These are phyloP conservation scores for Alternaria gaisen DNA, from an alignment of 2,329 filamentous ascomycete species.

Conservation along the genomic window DNA sequence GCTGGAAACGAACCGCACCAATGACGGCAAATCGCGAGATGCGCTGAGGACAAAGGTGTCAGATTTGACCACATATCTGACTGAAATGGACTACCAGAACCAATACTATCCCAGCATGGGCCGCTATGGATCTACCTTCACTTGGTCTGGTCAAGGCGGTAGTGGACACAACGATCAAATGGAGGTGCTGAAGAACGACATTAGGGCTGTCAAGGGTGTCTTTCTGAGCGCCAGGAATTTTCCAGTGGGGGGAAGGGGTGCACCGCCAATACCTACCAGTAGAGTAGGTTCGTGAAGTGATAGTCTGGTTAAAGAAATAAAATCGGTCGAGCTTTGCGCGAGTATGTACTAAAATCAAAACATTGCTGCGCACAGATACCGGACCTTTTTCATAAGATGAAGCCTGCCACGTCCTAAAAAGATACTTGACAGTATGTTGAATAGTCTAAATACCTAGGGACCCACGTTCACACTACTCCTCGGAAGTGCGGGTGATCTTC, in stretches of 20 bases:
- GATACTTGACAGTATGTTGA: not conserved
- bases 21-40: conserved; percentile 61
- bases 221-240: conserved; percentile 79
- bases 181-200: conserved; percentile 75
- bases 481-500: conserved; percentile 5
- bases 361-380: not conserved
- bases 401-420: not conserved
- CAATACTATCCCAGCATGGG: conserved; percentile 55
- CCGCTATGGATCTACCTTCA: conserved; percentile 32
- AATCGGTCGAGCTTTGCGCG: not conserved
- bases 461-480: conserved; percentile 1
- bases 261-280: conserved; percentile 30
- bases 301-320: not conserved
- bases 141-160: conserved; percentile 53
- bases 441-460: not conserved
- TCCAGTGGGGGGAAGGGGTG: conserved; percentile 49
- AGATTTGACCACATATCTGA: conserved; percentile 71
- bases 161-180: conserved; percentile 73
- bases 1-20: conserved; percentile 59
- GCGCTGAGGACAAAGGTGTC: conserved; percentile 59
- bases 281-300: conserved; percentile 26
- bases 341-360: not conserved
- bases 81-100: conserved; percentile 51
- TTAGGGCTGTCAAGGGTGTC: conserved; percentile 80
- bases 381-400: not conserved